Base-by-base conservation (phyloP, 2,329 filamentous ascomycete species). In the Aspergillus arachidicola region DNA sequence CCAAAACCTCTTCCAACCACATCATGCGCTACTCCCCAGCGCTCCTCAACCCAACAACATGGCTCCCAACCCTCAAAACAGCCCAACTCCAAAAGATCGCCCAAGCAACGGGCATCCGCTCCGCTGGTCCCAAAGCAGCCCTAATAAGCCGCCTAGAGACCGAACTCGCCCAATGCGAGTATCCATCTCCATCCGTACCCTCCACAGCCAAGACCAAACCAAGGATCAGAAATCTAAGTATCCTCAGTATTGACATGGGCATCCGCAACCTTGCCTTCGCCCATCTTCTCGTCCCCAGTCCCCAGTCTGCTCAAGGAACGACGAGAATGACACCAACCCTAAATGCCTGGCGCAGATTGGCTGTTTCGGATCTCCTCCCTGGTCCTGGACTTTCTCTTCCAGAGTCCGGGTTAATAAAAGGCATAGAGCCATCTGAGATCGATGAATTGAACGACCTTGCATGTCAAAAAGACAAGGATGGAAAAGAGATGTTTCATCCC, bases 161-260 rank as follows among this genome's bases (percentile, higher is more conserved):
- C 4, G 73, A 61, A 41, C 65, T 71, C 14, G 28, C 30, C 56
- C 62, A 43, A 34, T 66, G 43, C 23, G 65, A 38, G 57, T 57
- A 46, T 21, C 9, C 57, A 23, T 28, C 46, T 28, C 56, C 53
- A 26, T 7, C n/a, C 3, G 14, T 16, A 16, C 1, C 12, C 21
- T 16, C 26, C 14, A 5, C 3, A 50, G 11, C 30, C 19, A 36
- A 54, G 4, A 16, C 21, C 57, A 46, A 19, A 32, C 11, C 3
- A 32, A 21, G 21, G 48, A 11, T 21, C 16, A 26, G 14, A 14
- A 19, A 34, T 19, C 50, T 53, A 23, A 83, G 88, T 50, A 83
- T 95, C 28, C 76, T 95, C 38, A 94, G 91, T 73, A 90, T 96
- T 65, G 92, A 96, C 75, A 90, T 95, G 87, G 92, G 92, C 4